Conservation (phyloP, 495 filamentous ascomycete species). For the Parmelia sp. region DNA sequence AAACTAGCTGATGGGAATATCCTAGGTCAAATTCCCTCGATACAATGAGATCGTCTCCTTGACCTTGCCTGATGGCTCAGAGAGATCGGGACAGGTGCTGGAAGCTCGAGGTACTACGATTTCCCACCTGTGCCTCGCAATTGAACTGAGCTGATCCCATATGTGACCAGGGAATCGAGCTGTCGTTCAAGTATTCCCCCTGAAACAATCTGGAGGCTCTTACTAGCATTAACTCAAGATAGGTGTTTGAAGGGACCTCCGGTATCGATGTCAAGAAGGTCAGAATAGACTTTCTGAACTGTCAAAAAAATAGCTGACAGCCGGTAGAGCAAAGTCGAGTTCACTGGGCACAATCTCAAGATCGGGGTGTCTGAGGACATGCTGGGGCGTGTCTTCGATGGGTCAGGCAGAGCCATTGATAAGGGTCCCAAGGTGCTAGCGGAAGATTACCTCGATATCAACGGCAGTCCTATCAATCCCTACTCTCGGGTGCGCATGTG, state of each 20-base stretch:
- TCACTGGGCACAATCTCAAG: conserved; percentile 94
- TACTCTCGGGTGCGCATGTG: conserved; percentile 71
- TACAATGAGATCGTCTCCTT: conserved; percentile 98
- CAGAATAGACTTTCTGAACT: conserved; percentile 22
- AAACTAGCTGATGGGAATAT: conserved; percentile 8
- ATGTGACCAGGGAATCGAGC: conserved; percentile 67
- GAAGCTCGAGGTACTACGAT: conserved; percentile 77
- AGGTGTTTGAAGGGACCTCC: conserved; percentile 97
- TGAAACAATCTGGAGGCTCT: neutral
- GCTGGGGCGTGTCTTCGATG: conserved; percentile 97
- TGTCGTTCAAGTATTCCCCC: conserved; percentile 67
- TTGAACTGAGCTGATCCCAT: conserved; percentile 5
- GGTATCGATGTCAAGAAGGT: conserved; percentile 99
- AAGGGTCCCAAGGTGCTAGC: conserved; percentile 98
- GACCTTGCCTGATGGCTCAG: conserved; percentile 89
- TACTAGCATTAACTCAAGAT: conserved; percentile 16
- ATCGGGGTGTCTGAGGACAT: conserved; percentile 99
- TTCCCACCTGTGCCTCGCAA: neutral
- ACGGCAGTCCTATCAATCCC: conserved; percentile 98
- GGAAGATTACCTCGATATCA: conserved; percentile 98
- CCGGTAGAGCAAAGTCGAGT: conserved; percentile 83
- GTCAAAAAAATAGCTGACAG: conserved; percentile 26
- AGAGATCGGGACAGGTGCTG: conserved; percentile 90
- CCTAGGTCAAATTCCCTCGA: conserved; percentile 87
- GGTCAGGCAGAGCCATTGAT: conserved; percentile 93